phyloP scores from a whole-genome alignment of 2,329 filamentous ascomycete genomes.

The Clonostachys sp. region DNA sequence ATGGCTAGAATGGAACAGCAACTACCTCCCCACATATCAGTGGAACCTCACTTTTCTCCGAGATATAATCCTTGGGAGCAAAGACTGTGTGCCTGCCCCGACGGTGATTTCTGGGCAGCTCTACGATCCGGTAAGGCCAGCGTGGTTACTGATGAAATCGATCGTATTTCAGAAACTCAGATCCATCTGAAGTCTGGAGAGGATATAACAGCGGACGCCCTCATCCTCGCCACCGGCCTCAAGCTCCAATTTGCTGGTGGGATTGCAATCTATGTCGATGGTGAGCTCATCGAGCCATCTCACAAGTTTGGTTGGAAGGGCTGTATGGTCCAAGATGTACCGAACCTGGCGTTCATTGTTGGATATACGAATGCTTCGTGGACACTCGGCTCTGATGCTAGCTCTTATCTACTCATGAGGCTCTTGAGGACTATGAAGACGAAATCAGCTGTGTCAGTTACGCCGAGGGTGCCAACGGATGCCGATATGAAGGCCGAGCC shows the following conservation, averaged over 20 bases:
- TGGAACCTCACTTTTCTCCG: constrained; percentile 58
- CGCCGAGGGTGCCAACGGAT: neutral
- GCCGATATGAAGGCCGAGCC: no score
- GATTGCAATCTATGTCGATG: constrained; percentile 45
- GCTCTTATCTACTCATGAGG: constrained; percentile 37
- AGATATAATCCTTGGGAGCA: constrained; percentile 65
- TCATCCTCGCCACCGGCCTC: constrained; percentile 62
- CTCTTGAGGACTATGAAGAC: constrained; percentile 49
- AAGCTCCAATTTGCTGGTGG: constrained; percentile 50
- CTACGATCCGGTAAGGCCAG: constrained; percentile 30
- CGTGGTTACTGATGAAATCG: constrained; percentile 42
- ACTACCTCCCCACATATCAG: constrained; percentile 45
- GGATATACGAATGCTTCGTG: constrained; percentile 62
- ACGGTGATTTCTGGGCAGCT: constrained; percentile 45
- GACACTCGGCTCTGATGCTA: constrained; percentile 52
- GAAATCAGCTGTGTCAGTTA: constrained; percentile 21
- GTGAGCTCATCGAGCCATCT: constrained; percentile 32
- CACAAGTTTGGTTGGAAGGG: constrained; percentile 55
- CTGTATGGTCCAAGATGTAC: constrained; percentile 57
- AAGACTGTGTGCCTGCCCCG: constrained; percentile 60
- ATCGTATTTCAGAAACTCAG: constrained; percentile 35
- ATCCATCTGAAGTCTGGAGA: constrained; percentile 37
- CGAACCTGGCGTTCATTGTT: constrained; percentile 53
- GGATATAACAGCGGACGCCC: constrained; percentile 54
- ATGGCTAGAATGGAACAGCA: constrained; percentile 31